Base-by-base conservation (phyloP, 257 asterid species). In the Solanum tarijense region DNA sequence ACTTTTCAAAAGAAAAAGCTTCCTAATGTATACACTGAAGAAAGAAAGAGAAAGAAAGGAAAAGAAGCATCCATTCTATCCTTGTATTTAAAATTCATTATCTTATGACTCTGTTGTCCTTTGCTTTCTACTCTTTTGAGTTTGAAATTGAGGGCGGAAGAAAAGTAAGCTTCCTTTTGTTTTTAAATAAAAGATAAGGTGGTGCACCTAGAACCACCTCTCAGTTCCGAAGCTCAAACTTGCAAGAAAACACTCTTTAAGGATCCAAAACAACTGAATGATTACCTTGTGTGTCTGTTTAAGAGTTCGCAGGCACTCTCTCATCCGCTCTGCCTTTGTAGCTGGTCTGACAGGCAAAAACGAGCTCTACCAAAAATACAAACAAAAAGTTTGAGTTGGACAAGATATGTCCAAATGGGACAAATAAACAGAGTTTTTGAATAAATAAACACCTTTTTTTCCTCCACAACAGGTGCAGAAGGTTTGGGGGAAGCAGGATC, bases 291-390 rank as follows among this genome's bases (percentile, higher is more conserved):
- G 96, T 85, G 78, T 94, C 89, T 96, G 99, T 90, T 97, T 96
- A 62, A 97, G 95, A 62, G 93, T 91, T 87, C 98, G 92, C 41
- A 97, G 90, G 92, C 99, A 97, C 94, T 97, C 99, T 89, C 99
- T 95, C 98, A 97, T 96, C 89, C 90, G 96, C 90, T 96, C 99
- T 71, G 95, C 91, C 92, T 97, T 96, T 74, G 99, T 95, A 88
- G 98, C 99, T 87, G 99, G 98, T 86, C 95, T 93, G 89, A 97
- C 86, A 48, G 99, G 98, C 88, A 97, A 74, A 74, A 36, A 89
- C 36, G 89, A 94, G 93, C 97, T 97, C 99, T 97, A 94, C 84
- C 88, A 83, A 88, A 83, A 76, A 32, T 52, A 39, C 36, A 73
- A 41, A 89, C 87, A 86, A 87, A 86, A 73, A 71, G 69, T 68